These are phyloP conservation scores for Penicillium manginii DNA, from an alignment of 495 filamentous ascomycete species.

Conservation along the genomic window DNA sequence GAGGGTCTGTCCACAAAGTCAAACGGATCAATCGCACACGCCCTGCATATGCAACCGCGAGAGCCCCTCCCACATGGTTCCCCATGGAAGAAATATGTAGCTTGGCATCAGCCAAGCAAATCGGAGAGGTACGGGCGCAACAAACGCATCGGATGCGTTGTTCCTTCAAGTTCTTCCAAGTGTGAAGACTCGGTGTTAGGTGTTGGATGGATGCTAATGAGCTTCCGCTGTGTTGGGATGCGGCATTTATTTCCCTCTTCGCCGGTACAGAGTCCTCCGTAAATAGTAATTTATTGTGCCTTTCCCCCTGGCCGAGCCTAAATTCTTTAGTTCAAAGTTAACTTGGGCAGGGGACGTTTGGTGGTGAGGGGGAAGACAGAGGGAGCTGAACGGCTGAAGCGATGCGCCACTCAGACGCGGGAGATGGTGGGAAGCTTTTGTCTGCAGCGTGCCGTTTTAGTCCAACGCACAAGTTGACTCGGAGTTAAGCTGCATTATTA, in stretches of 20 bases:
- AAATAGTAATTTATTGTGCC: background rate
- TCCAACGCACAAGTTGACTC: background rate
- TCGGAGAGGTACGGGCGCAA: background rate
- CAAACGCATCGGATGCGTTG: background rate
- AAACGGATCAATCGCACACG: background rate
- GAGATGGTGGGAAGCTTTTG: background rate
- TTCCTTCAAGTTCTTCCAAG: background rate
- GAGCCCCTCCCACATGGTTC: background rate
- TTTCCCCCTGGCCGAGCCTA: background rate
- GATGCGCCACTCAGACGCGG: background rate
- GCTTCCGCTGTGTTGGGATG: no score
- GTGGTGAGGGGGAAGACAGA: background rate
- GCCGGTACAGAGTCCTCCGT: no score
- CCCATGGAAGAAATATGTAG: background rate
- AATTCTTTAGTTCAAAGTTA: background rate
- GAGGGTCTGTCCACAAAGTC: background rate
- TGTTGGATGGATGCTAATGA: no score
- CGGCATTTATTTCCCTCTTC: no score
- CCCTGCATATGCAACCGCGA: background rate
- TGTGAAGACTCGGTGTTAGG: background rate
- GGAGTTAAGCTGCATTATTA: background rate
- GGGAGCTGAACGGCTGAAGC: background rate
- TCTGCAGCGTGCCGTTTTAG: background rate
- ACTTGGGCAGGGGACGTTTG: background rate
- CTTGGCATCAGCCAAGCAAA: background rate